These are phyloP conservation scores for Sistotremastrum niveocremeum DNA, from an alignment of 768 basidiomycete genomes.

Conservation along the genomic window DNA sequence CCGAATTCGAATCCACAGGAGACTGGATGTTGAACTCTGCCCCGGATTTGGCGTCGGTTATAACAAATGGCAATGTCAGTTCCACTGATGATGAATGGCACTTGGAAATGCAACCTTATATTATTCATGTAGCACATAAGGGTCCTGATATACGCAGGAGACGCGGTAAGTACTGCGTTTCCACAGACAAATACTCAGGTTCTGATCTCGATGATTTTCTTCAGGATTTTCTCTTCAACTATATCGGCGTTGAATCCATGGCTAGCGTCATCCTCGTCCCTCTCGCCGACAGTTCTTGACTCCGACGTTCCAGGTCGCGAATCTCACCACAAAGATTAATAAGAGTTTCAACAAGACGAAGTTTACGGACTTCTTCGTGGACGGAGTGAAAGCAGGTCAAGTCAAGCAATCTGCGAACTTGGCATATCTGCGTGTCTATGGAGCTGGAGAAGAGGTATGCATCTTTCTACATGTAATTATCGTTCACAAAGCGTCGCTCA, in stretches of 20 bases:
- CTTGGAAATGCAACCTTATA: background rate
- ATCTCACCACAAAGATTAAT: slow-evolving; percentile 33
- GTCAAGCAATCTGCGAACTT: slow-evolving; percentile 47
- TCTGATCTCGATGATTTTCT: too few relatives aligned
- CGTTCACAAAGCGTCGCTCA: background rate
- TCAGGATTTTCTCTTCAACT: slow-evolving; percentile 38
- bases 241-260: slow-evolving; percentile 43
- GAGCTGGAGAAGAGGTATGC: slow-evolving; percentile 33
- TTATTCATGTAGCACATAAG: slow-evolving; percentile 16
- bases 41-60: slow-evolving; percentile 39
- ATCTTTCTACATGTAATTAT: too few relatives aligned
- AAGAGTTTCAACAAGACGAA: slow-evolving; percentile 25
- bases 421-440: slow-evolving; percentile 40
- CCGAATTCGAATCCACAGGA: slow-evolving; percentile 32
- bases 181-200: too few relatives aligned
- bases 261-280: slow-evolving; percentile 13
- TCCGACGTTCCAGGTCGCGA: slow-evolving; percentile 23
- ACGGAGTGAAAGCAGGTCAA: slow-evolving; percentile 33
- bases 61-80: slow-evolving; percentile 35
- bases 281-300: background rate
- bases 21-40: slow-evolving; percentile 45
- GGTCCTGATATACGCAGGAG: slow-evolving; percentile 44
- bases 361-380: slow-evolving; percentile 36
- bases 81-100: background rate
- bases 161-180: slow-evolving; percentile 8